A percentile compares a stretch with the other conserved stretches of the same genome.
Evolutionary conservation across 2,329 filamentous ascomycete genomes (phyloP).

Genomic region (Ophiostoma triangulosporum): DNA sequence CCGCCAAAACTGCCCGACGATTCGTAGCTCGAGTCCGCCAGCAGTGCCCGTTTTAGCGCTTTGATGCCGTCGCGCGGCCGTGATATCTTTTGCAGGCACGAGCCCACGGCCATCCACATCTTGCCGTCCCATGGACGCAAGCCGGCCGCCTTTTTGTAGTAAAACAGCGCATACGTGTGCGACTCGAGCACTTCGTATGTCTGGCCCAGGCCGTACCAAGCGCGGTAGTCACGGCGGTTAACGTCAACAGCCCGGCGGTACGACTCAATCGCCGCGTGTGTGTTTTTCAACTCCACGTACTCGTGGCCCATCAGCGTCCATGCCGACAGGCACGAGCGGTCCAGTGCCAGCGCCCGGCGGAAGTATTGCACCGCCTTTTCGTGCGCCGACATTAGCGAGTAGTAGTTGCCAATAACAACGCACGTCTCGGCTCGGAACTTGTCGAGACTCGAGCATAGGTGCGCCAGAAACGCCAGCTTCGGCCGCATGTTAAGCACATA

Average conservation of each 20-base stretch:
- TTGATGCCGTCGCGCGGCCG: conserved; percentile 85
- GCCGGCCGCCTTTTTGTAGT: conserved; percentile 90
- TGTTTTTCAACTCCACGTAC: conserved; percentile 97
- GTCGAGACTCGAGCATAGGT: conserved; percentile 80
- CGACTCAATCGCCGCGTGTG: conserved; percentile 91
- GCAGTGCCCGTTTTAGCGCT: conserved; percentile 79
- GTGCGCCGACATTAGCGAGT: conserved; percentile 83
- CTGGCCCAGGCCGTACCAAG: conserved; percentile 94
- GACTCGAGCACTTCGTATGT: conserved; percentile 97
- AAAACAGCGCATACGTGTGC: conserved; percentile 94
- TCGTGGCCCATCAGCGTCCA: conserved; percentile 99
- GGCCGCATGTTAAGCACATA: conserved; percentile 83
- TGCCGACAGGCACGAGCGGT: conserved; percentile 80
- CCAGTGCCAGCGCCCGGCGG: conserved; percentile 76
- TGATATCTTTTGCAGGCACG: conserved; percentile 81
- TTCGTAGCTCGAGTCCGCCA: conserved; percentile 79
- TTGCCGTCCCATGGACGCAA: conserved; percentile 93
- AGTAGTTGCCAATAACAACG: conserved; percentile 95
- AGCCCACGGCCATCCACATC: conserved; percentile 96
- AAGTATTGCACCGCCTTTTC: conserved; percentile 99
- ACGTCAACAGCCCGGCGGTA: conserved; percentile 92
- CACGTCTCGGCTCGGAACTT: conserved; percentile 96
- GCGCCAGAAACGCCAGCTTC: conserved; percentile 83
- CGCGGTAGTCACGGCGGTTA: conserved; percentile 89
- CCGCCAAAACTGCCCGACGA: conserved; percentile 26